Evolutionary conservation across 148 eudicot genomes (phyloP).

Genomic region (Rhododendron ovatum): DNA sequence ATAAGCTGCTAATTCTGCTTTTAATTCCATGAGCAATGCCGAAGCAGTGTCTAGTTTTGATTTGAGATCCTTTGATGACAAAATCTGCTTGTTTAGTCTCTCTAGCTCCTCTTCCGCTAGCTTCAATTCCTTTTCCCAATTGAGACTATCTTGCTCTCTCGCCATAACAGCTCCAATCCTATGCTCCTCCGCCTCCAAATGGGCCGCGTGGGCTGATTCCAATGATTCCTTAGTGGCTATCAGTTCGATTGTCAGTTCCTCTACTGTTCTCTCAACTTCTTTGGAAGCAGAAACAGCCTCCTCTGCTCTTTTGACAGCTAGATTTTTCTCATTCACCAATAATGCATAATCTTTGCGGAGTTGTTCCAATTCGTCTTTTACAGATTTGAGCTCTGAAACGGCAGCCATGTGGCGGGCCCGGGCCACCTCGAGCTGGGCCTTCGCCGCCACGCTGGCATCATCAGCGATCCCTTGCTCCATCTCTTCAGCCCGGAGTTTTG

Average conservation of each 20-base stretch:
- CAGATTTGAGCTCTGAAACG: conserved; percentile 51
- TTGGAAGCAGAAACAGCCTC: conserved; percentile 59
- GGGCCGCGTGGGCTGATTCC: conserved; percentile 86
- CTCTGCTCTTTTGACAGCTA: conserved; percentile 70
- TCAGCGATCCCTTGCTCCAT: conserved; percentile 91
- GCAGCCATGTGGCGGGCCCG: conserved; percentile 67
- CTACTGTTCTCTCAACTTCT: conserved; percentile 83
- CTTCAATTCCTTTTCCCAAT: conserved; percentile 84
- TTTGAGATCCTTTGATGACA: conserved; percentile 64
- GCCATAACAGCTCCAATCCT: conserved; percentile 91
- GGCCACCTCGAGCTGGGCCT: conserved; percentile 90
- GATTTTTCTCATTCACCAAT: conserved; percentile 54
- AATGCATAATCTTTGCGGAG: conserved; percentile 52
- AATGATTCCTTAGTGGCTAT: conserved; percentile 70
- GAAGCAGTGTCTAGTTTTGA: conserved; percentile 58
- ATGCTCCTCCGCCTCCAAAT: conserved; percentile 93
- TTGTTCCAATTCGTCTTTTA: conserved; percentile 47
- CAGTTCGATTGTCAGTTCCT: conserved; percentile 78
- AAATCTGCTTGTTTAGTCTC: conserved; percentile 52
- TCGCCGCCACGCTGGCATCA: conserved; percentile 87
- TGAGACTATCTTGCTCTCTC: conserved; percentile 65
- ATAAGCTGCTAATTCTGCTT: conserved; percentile 78
- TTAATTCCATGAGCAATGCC: conserved; percentile 51
- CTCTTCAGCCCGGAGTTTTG: conserved; percentile 82
- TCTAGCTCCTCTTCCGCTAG: conserved; percentile 78